A percentile compares a stretch with the other conserved stretches of the same genome.
phyloP scores from a whole-genome alignment of 2,329 filamentous ascomycete genomes.

The Aspergillus carbonarius region DNA sequence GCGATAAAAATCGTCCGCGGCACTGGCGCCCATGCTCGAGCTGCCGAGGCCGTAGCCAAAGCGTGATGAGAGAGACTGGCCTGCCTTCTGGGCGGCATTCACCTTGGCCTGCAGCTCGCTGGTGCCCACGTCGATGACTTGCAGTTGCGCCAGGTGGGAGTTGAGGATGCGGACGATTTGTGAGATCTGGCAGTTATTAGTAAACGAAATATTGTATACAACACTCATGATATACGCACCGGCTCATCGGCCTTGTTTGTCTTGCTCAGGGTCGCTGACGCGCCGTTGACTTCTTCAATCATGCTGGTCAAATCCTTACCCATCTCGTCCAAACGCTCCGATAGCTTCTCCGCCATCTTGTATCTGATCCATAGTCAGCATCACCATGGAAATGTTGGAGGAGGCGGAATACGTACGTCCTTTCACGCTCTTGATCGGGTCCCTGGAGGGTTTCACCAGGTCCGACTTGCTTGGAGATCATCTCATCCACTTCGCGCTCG shows the following conservation, averaged over 20 bases:
- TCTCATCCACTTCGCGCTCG: slow-evolving; percentile 84
- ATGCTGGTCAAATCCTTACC: slow-evolving; percentile 89
- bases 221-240: slow-evolving; percentile 54
- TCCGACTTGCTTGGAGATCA: slow-evolving; percentile 79
- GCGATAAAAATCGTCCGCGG: slow-evolving; percentile 85
- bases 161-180: slow-evolving; percentile 96
- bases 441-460: slow-evolving; percentile 74
- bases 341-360: slow-evolving; percentile 90
- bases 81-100: slow-evolving; percentile 74
- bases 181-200: slow-evolving; percentile 62
- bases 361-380: slow-evolving; percentile 52
- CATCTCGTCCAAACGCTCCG: slow-evolving; percentile 88
- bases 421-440: slow-evolving; percentile 91
- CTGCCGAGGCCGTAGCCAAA: slow-evolving; percentile 38
- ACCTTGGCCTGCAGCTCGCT: slow-evolving; percentile 81
- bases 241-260: slow-evolving; percentile 84
- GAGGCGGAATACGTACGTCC: slow-evolving; percentile 60
- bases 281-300: slow-evolving; percentile 97
- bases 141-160: slow-evolving; percentile 83
- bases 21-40: slow-evolving; percentile 37
- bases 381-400: background rate
- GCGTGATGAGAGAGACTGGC: slow-evolving; percentile 53
- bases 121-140: slow-evolving; percentile 88
- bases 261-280: slow-evolving; percentile 85
- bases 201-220: too few species aligned